Base-by-base conservation (phyloP, 192 early-diverging fungal species). In the Geranomyces variabilis region DNA sequence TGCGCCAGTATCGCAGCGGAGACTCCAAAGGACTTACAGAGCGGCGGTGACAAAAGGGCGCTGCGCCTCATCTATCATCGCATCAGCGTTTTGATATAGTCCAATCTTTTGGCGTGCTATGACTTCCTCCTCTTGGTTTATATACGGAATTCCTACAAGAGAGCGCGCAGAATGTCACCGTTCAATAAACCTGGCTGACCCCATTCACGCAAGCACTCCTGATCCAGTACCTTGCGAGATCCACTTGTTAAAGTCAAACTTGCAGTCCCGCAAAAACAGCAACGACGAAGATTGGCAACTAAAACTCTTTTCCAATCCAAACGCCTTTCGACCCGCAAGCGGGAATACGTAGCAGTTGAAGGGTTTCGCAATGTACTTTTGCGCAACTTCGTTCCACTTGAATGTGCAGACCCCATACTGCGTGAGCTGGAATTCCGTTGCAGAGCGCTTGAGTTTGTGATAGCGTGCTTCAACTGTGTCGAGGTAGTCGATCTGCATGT, bases 281-380 rank as follows among this genome's bases (percentile, higher is more conserved):
- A 98, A 73, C 29, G 83, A 82, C 19, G 80, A 77, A 53, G 80
- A 73, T 64, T 88, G 81, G 67, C 73, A 80, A 0, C 72, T 58
- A 75, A 89, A 87, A 45, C 77, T 77, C 13, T 83, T 73, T 31
- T 91, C 86, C 12, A 86, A 78, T 0, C 77, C 75, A 56, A 81
- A 87, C 75, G 49, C 53, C 60, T 36, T 65, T 65, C 45, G 83
- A 70, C 67, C 85, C 31, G 73, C 69, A 74, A 12, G 75, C 10
- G 93, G 93, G 66, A 98, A 96, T 17, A 94, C 86, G 67, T 91
- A 93, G 60, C 94, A 94, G 67, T 94, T 98, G 82, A 92, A 96
- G 7, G 96, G 88, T 41, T 80, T 75, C 0, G 92, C 93, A 46
- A 89, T 80, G 76, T 93, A 96, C 34, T 75, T 83, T 12, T 82